Evolutionary conservation across 805 yeast species (phyloP), one percentile per base, ranked within the genome.

Genomic region (Maudiozyma serrabonitensis): DNA sequence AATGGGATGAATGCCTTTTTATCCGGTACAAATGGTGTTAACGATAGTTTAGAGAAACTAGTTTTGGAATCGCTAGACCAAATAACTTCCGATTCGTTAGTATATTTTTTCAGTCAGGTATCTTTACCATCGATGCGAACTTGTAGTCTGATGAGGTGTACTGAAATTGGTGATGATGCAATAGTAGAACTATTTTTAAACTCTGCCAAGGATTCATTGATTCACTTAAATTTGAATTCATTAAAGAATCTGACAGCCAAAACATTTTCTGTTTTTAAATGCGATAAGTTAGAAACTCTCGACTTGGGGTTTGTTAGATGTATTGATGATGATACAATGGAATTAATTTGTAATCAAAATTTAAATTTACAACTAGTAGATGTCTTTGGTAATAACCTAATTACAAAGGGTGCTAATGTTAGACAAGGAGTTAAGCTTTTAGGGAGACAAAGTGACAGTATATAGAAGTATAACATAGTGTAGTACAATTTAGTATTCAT

Each of bases 231-330:
- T 54, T 53, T 93, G 51, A 91, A 91, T 61, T 86, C 96, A 0
- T 61, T 88, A n/a, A 75, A 79, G 52, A 68, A 68, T 9, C 56
- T 91, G 1, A 71, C 85, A 0, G 68, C 72, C 15, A 69, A 70
- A 5, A 69, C 81, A 7, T 75, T 84, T 58, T 68, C 71, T 46
- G 71, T 74, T 69, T 46, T 75, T 79, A 48, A 68, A 53, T 61
- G 66, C 60, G 86, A 89, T 1, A 74, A 81, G 28, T 67, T 91
- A 41, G 79, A 87, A 0, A 75, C 79, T 34, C 57, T 87, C 16
- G 93, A 91, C 63, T 61, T 81, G 13, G 95, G 97, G 0, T 91
- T 91, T 66, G 86, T 88, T 2, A 71, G 95, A 39, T 71, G 80
- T 19, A 76, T 87, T 12, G 88, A 88, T 60, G 87, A 91, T 64